A percentile compares a stretch with the other conserved stretches of the same genome.
Conservation (phyloP, 345 rosid species). For the Geranium brycei region DNA sequence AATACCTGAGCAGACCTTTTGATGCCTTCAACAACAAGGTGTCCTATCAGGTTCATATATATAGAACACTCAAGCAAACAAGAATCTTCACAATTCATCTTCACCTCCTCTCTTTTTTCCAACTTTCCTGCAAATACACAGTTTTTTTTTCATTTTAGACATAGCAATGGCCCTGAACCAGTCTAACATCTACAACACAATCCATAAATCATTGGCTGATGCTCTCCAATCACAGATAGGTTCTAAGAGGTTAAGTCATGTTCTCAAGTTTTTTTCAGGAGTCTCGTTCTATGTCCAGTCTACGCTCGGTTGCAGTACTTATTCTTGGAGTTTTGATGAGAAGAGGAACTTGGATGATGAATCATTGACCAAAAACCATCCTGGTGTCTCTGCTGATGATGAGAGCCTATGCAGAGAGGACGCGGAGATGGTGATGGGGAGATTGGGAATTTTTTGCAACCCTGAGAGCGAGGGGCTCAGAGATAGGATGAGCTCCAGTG, state of each 20-base stretch:
- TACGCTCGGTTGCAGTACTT: not conserved
- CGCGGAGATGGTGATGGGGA: constrained; percentile 14
- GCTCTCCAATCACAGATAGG: not conserved
- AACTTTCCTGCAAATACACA: not conserved
- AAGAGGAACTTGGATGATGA: not conserved
- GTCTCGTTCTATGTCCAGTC: not conserved
- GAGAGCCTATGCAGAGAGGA: constrained; percentile 2
- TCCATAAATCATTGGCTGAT: not conserved
- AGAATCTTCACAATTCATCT: not conserved
- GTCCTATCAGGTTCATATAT: not conserved
- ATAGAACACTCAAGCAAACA: not conserved
- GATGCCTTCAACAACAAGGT: too few relatives aligned
- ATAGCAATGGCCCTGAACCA: too few relatives aligned
- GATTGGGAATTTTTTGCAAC: constrained; percentile 6
- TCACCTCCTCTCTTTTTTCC: not conserved
- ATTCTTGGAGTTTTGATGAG: not conserved
- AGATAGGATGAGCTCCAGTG: constrained; percentile 1
- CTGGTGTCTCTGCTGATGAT: not conserved
- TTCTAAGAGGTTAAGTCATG: too few relatives aligned
- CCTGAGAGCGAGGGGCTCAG: not conserved
- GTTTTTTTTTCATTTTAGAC: too few relatives aligned
- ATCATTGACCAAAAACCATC: not conserved
- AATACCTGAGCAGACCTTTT: too few relatives aligned
- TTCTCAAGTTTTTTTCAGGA: not conserved
- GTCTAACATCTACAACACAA: not conserved